Base-by-base conservation (phyloP, 306 rosid genomes). In the Cucurbita ficifolia region DNA sequence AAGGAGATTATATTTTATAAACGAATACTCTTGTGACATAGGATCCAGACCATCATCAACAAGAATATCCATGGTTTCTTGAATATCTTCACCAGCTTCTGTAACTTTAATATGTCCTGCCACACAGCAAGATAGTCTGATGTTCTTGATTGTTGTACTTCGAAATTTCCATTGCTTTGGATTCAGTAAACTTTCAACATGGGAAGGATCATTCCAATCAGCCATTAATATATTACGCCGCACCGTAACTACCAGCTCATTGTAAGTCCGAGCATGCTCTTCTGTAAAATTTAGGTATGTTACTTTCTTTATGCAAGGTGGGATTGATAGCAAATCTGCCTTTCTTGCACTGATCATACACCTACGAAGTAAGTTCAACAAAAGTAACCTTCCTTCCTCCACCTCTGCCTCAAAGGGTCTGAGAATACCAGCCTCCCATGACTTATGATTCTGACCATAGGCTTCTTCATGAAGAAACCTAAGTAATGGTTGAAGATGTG, bases 141-240 rank as follows among this genome's bases (percentile, higher is more conserved):
- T 89, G 82, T 91, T 94, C 80, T 83, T 87, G 38, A 86, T 80
- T 39, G 96, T 91, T 76, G 86, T 83, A 81, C 84, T 79, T 24
- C 98, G 86, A 78, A 78, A 90, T 76, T 94, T 94, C 97, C 97
- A 89, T 79, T 94, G 98, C 80, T 89, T 94, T 57, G 79, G 89
- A 85, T 94, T 94, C 79, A 94, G 77, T 76, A 94, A 88, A 86
- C 96, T 89, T 89, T 94, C 98, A 79, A 87, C 85, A 79, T 94
- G 98, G 39, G 98, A 90, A 77, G 92, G 88, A 82, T 94, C 98
- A 76, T 89, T 90, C 98, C 98, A 94, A 79, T 94, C 98, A 79
- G 98, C 98, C 97, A 91, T 85, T 76, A 94, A 80, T 81, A 94
- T 84, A 83, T 94, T 94, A 43, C 98, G 92, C 59, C 89, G 89